Base-by-base conservation (phyloP, 2,329 filamentous ascomycete genomes). In the Xylaria sp. region DNA sequence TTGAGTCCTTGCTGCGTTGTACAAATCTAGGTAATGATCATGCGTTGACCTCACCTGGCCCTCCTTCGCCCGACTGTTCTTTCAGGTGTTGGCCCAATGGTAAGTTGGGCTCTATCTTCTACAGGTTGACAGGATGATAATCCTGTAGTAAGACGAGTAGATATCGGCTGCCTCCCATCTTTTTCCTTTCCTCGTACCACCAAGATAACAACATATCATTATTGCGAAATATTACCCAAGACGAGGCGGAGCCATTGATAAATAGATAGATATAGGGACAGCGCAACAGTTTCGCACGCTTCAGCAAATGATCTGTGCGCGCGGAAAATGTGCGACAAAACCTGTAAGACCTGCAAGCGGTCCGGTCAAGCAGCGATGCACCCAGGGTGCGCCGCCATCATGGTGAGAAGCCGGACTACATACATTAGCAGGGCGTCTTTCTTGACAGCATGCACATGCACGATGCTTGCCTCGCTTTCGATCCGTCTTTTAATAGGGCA, bases 381-480 rank as follows among this genome's bases (percentile, higher is more conserved):
- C 34, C 70, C 57, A 63, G 63, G 58, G 69, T 71, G 61, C 54
- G 61, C 54, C 23, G 51, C 63, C 37, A 69, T 48, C 59, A 69
- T 69, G 58, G 58, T 65, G 55, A 44, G 62, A 37, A 65, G 65
- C 57, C 63, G 46, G 58, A 56, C 63, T 61, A 65, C 44, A 20
- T 65, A 65, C 44, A 20, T 65, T 50, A 59, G 59, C 32, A 63
- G 56, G 58, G 64, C 56, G n/a, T 62, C 55, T 46, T 46, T 46
- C 20, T 57, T 63, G 63, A 66, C 63, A 64, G 66, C 69, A 69
- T 62, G 69, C 66, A 58, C 63, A 62, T 70, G 70, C 64, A 67
- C 64, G 64, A 70, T 60, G 67, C 67, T 70, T 71, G 64, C 70
- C 67, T 70, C 64, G 67, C 52, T 67, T 67, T 65, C 56, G 56